Evolutionary conservation across 2,329 filamentous ascomycete genomes (phyloP).

Genomic region (Escovopsis sp.): DNA sequence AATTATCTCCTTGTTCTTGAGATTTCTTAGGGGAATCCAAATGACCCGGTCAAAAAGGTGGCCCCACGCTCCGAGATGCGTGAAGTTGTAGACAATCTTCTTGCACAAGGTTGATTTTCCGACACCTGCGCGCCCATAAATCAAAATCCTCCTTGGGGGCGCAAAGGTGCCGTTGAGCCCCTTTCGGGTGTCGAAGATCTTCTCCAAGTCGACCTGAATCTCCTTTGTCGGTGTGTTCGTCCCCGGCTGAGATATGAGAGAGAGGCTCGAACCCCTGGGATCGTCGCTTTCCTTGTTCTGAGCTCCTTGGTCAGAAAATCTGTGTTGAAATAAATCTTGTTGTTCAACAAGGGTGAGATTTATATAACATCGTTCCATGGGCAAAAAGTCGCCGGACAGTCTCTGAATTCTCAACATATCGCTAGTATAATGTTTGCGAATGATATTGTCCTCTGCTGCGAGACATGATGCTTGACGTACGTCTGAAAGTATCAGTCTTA

Average conservation of each 20-base stretch:
- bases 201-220: slow-evolving; percentile 11
- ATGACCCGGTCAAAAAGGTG: slow-evolving; percentile 21
- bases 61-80: slow-evolving; percentile 6
- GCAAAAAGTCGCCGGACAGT: slow-evolving; percentile 18
- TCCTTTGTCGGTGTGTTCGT: slow-evolving; percentile 10
- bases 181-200: slow-evolving; percentile 15
- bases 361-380: slow-evolving; percentile 24
- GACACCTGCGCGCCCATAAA: slow-evolving; percentile 20
- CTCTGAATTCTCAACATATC: slow-evolving; percentile 18
- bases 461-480: slow-evolving; percentile 9
- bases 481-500: slow-evolving; percentile 6
- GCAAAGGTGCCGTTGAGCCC: slow-evolving; percentile 4
- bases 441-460: slow-evolving; percentile 7
- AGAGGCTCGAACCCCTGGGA: too few relatives aligned
- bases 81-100: slow-evolving; percentile 22
- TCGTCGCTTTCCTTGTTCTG: too few relatives aligned
- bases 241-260: slow-evolving; percentile 11
- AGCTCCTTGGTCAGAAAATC: neutral
- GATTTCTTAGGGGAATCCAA: slow-evolving; percentile 24
- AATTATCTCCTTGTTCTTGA: slow-evolving; percentile 11
- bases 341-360: slow-evolving; percentile 23
- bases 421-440: slow-evolving; percentile 11
- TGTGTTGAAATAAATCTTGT: too few relatives aligned
- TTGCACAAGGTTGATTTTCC: slow-evolving; percentile 26
- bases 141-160: slow-evolving; percentile 18